Evolutionary conservation across 2,329 filamentous ascomycete genomes (phyloP).

Genomic region (Colletotrichum navitas): DNA sequence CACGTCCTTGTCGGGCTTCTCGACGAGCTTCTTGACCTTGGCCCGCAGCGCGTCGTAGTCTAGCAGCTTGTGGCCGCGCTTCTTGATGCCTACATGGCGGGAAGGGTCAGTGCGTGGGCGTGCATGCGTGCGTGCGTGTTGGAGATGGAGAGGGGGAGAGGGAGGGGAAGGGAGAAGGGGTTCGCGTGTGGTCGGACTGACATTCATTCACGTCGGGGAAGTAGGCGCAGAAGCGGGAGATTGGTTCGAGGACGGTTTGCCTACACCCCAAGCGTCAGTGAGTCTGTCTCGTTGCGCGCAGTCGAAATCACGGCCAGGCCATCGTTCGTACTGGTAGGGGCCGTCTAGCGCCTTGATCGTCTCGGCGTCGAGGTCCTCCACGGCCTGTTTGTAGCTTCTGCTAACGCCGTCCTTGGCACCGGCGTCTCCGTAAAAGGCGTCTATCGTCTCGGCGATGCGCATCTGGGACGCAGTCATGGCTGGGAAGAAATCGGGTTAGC

Average conservation of each 20-base stretch:
- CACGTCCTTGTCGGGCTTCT: slow-evolving; percentile 99
- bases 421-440: slow-evolving; percentile 97
- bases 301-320: neutral
- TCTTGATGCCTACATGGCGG: slow-evolving; percentile 81
- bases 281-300: slow-evolving; percentile 43
- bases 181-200: slow-evolving; percentile 53
- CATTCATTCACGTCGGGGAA: slow-evolving; percentile 99
- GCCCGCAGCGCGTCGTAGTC: slow-evolving; percentile 97
- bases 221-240: slow-evolving; percentile 95
- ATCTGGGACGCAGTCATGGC: slow-evolving; percentile 99
- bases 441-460: slow-evolving; percentile 99
- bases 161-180: neutral
- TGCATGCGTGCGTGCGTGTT: neutral
- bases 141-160: neutral
- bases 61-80: slow-evolving; percentile 97
- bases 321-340: slow-evolving; percentile 78
- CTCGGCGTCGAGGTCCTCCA: slow-evolving; percentile 96
- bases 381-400: slow-evolving; percentile 97
- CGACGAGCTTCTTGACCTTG: slow-evolving; percentile 95
- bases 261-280: slow-evolving; percentile 54
- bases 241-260: slow-evolving; percentile 94
- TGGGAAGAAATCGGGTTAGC: slow-evolving; percentile 49
- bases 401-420: slow-evolving; percentile 95
- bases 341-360: slow-evolving; percentile 98
- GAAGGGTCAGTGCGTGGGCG: neutral